A percentile compares a stretch with the other conserved stretches of the same genome.
Conservation (phyloP, 2,329 filamentous ascomycete species). For the Phyllosticta paracitricarpa region DNA sequence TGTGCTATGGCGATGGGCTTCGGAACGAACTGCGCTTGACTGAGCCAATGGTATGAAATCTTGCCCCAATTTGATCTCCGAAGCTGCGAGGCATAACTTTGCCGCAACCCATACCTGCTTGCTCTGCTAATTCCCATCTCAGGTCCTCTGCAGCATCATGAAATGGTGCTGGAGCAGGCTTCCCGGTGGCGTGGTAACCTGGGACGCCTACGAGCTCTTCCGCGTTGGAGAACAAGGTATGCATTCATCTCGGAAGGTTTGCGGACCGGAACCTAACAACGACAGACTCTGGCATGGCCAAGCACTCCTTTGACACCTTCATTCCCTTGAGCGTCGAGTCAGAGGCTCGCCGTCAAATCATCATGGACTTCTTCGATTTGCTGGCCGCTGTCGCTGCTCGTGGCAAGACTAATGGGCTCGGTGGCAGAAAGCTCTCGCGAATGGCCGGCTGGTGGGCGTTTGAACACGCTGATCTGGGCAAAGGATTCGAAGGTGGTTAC, state of each 20-base stretch:
- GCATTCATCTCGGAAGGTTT: constrained; percentile 13
- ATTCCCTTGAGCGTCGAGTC: constrained; percentile 90
- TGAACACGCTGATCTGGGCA: constrained; percentile 75
- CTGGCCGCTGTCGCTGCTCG: constrained; percentile 84
- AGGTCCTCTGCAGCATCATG: constrained; percentile 87
- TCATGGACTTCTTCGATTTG: constrained; percentile 94
- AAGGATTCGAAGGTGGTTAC: constrained; percentile 92
- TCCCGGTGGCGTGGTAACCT: constrained; percentile 82
- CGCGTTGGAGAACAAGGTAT: constrained; percentile 85
- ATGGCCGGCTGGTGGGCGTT: constrained; percentile 99
- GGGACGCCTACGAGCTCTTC: constrained; percentile 96
- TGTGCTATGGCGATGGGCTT: constrained; percentile 58
- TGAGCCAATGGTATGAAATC: constrained; percentile 71
- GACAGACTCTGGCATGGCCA: constrained; percentile 78
- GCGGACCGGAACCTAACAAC: constrained; percentile 8
- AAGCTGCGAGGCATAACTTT: background rate
- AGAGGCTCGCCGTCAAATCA: constrained; percentile 73
- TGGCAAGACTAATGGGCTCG: constrained; percentile 85
- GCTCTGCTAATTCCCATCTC: constrained; percentile 15
- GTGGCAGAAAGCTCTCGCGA: constrained; percentile 84
- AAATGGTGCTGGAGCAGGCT: constrained; percentile 99
- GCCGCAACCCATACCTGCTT: background rate
- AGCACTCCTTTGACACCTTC: constrained; percentile 92
- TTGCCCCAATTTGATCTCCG: background rate
- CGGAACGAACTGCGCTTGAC: constrained; percentile 82